phyloP scores from a whole-genome alignment of 2,329 filamentous ascomycete genomes.

The Fusarium marasasianum region DNA sequence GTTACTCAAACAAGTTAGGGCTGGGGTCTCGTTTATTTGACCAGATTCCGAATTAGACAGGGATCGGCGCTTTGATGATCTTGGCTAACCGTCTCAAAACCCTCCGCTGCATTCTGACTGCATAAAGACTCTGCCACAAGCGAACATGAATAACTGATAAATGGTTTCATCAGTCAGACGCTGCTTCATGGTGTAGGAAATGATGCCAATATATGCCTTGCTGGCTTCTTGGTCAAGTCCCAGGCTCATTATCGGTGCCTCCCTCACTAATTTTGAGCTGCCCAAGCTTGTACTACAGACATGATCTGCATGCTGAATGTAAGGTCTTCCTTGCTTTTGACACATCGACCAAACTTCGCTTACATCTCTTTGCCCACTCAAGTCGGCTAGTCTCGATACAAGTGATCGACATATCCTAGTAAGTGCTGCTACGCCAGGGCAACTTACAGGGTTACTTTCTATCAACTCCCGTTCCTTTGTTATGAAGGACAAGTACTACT shows the following conservation, averaged over 20 bases:
- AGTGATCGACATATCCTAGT: background rate
- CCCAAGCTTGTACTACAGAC: background rate
- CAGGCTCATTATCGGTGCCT: background rate
- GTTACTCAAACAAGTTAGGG: conserved; percentile 17
- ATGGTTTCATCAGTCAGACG: fast-evolving
- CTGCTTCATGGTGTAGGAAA: fast-evolving
- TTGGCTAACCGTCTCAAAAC: background rate
- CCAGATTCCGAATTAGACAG: background rate
- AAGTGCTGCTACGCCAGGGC: background rate
- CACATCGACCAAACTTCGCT: background rate
- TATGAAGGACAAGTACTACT: background rate
- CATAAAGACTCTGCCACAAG: background rate
- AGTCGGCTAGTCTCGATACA: background rate
- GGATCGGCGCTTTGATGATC: background rate
- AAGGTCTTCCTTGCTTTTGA: background rate
- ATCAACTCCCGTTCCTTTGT: background rate
- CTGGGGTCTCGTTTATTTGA: background rate
- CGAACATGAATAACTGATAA: background rate
- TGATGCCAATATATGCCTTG: background rate
- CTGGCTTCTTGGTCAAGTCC: background rate
- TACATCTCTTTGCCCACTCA: background rate
- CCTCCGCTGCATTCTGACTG: background rate
- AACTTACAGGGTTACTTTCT: background rate
- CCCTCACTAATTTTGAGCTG: background rate
- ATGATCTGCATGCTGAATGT: background rate